A percentile compares a stretch with the other conserved stretches of the same genome.
Evolutionary conservation across 805 yeast genomes (phyloP).

Genomic region (Teunomyces barrocoloradensis): DNA sequence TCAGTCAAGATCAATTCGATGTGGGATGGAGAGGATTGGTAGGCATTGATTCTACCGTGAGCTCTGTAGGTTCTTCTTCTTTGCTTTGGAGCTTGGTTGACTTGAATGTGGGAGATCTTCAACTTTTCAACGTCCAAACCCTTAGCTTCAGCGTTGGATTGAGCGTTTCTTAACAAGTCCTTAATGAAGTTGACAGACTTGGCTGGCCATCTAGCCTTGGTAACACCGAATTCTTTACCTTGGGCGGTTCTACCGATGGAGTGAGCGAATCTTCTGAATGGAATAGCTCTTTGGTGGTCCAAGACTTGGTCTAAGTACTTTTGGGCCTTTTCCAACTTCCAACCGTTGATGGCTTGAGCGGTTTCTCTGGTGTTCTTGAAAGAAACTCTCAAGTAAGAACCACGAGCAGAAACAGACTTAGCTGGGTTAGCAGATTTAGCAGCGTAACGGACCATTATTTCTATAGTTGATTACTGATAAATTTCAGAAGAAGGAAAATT

Average conservation of each 20-base stretch:
- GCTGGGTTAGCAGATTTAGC: slow-evolving; percentile 99
- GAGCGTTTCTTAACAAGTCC: slow-evolving; percentile 95
- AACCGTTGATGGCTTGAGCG: slow-evolving; percentile 97
- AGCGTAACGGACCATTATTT: slow-evolving; percentile 97
- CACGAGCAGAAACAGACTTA: slow-evolving; percentile 98
- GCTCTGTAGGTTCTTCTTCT: slow-evolving; percentile 99
- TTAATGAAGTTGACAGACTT: slow-evolving; percentile 95
- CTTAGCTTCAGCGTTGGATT: slow-evolving; percentile 97
- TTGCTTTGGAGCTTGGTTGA: slow-evolving; percentile 99
- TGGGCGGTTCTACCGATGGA: slow-evolving; percentile 99
- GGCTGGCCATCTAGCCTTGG: slow-evolving; percentile 99
- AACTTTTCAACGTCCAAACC: slow-evolving; percentile 95
- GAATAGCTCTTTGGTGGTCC: slow-evolving; percentile 99
- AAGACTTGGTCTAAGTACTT: slow-evolving; percentile 92
- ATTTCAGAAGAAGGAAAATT: slow-evolving; percentile 4
- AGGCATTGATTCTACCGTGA: slow-evolving; percentile 99
- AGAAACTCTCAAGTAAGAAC: slow-evolving; percentile 98
- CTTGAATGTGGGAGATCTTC: slow-evolving; percentile 97
- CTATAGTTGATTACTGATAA: slow-evolving; percentile 6
- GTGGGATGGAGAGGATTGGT: slow-evolving; percentile 98
- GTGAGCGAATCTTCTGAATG: slow-evolving; percentile 96
- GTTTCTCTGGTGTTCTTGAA: slow-evolving; percentile 99
- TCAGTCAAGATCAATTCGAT: slow-evolving; percentile 96
- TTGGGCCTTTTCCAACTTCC: slow-evolving; percentile 96
- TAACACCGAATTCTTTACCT: slow-evolving; percentile 99